These are phyloP conservation scores for Venturia pyrina DNA, from an alignment of 2,329 filamentous ascomycete species.

Conservation along the genomic window DNA sequence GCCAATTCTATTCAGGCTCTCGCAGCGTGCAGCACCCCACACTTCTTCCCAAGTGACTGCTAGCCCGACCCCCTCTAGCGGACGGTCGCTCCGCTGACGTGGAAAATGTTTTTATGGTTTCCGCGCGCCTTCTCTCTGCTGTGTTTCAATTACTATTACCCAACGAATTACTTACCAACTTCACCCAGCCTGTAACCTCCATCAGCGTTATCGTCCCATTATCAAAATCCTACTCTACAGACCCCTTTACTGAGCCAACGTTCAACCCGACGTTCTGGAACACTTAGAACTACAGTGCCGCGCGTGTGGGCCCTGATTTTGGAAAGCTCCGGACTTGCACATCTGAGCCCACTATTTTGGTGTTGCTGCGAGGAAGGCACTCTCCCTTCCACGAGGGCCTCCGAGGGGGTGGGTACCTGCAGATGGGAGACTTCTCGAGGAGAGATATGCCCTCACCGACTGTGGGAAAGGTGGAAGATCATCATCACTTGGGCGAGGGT, in stretches of 20 bases:
- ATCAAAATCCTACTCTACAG: constrained; percentile 22
- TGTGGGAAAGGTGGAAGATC: constrained; percentile 34
- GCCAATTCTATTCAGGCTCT: background rate
- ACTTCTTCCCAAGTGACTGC: background rate
- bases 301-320: constrained; percentile 11
- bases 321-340: constrained; percentile 19
- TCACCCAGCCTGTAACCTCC: constrained; percentile 27
- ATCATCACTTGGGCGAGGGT: constrained; percentile 26
- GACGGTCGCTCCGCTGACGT: background rate
- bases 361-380: constrained; percentile 10
- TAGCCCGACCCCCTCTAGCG: background rate
- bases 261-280: background rate
- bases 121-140: constrained; percentile 15
- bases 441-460: constrained; percentile 27
- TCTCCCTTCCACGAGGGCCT: constrained; percentile 14
- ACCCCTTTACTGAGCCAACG: background rate
- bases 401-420: constrained; percentile 30
- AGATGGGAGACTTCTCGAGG: constrained; percentile 38
- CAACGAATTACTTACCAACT: constrained; percentile 35
- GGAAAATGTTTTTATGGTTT: constrained; percentile 8
- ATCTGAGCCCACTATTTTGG: constrained; percentile 18
- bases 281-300: constrained; percentile 12
- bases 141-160: constrained; percentile 33
- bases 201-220: constrained; percentile 34
- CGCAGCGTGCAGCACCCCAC: background rate